These are phyloP conservation scores for Rhizophagus clarus DNA, from an alignment of 192 early-diverging fungal species.

Conservation along the genomic window DNA sequence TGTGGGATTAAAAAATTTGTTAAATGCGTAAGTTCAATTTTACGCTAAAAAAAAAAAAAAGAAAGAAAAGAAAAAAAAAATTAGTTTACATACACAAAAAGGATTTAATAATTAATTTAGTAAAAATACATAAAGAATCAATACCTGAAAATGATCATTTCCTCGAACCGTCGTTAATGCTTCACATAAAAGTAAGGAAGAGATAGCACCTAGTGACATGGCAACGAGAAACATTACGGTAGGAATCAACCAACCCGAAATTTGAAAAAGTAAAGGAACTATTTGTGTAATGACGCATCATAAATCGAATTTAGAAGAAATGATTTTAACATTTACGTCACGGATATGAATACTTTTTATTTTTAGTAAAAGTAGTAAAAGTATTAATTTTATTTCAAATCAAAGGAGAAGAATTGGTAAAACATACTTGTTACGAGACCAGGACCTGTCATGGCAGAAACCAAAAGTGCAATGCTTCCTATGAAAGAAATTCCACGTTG, in stretches of 20 bases:
- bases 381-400: too few species aligned
- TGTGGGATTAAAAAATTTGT: neutral
- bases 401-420: neutral
- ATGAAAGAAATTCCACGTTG: neutral
- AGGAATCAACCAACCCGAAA: neutral
- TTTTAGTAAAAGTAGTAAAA: too few species aligned
- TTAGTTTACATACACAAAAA: neutral
- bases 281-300: neutral
- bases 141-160: neutral
- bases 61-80: too few species aligned
- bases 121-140: too few species aligned
- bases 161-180: neutral
- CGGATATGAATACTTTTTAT: too few species aligned
- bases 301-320: too few species aligned
- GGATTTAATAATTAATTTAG: neutral
- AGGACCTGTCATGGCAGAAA: neutral
- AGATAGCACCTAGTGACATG: neutral
- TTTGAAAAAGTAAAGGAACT: slow-evolving; percentile 9
- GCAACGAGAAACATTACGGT: neutral
- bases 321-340: too few species aligned
- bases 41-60: neutral
- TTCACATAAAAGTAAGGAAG: slow-evolving; percentile 5
- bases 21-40: neutral
- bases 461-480: neutral
- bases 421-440: neutral